Percentiles rank a stretch among this genome's conserved stretches.
Conservation (phyloP, 495 filamentous ascomycete species). For the Aspergillus egyptiacus region DNA sequence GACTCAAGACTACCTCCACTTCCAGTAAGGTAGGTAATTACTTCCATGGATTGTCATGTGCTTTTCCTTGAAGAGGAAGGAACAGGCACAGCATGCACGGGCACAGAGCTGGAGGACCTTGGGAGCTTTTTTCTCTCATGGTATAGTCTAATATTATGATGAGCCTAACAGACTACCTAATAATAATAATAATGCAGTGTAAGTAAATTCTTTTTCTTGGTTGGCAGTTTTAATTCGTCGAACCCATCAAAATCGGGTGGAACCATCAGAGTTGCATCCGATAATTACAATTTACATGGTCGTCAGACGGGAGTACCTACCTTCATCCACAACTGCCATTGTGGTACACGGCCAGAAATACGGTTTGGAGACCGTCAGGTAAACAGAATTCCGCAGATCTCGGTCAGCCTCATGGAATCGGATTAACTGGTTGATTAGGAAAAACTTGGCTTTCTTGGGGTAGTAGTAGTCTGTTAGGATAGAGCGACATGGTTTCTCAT, state of each 20-base stretch:
- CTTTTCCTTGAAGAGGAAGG: not conserved
- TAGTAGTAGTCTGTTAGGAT: not conserved
- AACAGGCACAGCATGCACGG: not conserved
- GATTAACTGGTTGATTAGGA: not conserved
- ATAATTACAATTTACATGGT: conserved; percentile 9
- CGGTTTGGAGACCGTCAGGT: conserved; percentile 2
- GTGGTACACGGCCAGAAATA: conserved; percentile 2
- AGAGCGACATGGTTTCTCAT: conserved; percentile 5
- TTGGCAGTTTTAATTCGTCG: no score
- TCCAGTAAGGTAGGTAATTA: no score
- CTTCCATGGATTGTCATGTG: not conserved
- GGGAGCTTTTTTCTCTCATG: no score
- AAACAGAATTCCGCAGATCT: conserved; percentile 2
- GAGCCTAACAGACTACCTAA: no score
- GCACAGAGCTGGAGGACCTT: no score
- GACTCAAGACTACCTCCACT: not conserved
- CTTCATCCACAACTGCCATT: not conserved
- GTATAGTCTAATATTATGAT: no score
- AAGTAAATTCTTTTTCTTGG: no score
- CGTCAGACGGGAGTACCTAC: not conserved
- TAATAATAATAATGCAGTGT: no score
- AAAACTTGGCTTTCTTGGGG: conserved; percentile 8
- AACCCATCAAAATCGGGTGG: no score
- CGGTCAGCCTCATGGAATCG: conserved; percentile 4
- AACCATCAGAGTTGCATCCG: conserved; percentile 14